Conservation (phyloP, 1,139 yeast species). For the Kodamaea alishanica region DNA sequence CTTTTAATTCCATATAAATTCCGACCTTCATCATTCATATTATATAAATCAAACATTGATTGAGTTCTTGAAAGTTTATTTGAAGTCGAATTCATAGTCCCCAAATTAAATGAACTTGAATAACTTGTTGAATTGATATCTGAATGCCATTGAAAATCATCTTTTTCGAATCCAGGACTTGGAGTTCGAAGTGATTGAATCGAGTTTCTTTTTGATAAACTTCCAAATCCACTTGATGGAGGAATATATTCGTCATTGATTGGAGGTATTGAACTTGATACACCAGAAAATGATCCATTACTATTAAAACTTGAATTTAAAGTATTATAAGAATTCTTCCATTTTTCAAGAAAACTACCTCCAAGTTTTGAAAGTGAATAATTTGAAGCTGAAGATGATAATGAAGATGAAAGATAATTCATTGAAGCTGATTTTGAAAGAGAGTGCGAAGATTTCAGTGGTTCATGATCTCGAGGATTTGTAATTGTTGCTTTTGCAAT, state of each 20-base stretch:
- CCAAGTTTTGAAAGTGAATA: slow-evolving; percentile 42
- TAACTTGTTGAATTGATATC: slow-evolving; percentile 1
- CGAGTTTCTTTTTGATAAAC: slow-evolving; percentile 26
- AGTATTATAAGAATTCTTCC: slow-evolving; percentile 45
- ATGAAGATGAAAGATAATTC: slow-evolving; percentile 26
- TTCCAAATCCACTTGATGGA: slow-evolving; percentile 14
- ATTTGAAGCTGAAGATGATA: slow-evolving; percentile 37
- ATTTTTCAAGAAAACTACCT: slow-evolving; percentile 46
- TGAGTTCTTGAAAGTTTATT: slow-evolving; percentile 34
- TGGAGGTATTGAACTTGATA: slow-evolving; percentile 6
- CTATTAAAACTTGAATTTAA: slow-evolving; percentile 3
- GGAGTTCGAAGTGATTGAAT: slow-evolving; percentile 38
- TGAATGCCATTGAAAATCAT: slow-evolving; percentile 37
- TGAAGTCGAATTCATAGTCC: slow-evolving; percentile 13
- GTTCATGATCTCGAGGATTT: slow-evolving; percentile 8
- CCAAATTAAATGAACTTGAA: neutral
- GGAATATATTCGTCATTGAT: slow-evolving; percentile 15
- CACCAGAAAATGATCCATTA: slow-evolving; percentile 1
- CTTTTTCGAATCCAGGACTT: slow-evolving; percentile 46
- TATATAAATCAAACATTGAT: slow-evolving; percentile 36
- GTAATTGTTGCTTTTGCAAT: slow-evolving; percentile 18
- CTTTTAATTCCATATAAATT: slow-evolving; percentile 7
- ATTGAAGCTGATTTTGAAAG: slow-evolving; percentile 38
- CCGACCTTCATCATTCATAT: slow-evolving; percentile 10
- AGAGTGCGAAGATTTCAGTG: slow-evolving; percentile 14